Conservation (phyloP, 139 green algal species). For the Ettlia oleoabundans region DNA sequence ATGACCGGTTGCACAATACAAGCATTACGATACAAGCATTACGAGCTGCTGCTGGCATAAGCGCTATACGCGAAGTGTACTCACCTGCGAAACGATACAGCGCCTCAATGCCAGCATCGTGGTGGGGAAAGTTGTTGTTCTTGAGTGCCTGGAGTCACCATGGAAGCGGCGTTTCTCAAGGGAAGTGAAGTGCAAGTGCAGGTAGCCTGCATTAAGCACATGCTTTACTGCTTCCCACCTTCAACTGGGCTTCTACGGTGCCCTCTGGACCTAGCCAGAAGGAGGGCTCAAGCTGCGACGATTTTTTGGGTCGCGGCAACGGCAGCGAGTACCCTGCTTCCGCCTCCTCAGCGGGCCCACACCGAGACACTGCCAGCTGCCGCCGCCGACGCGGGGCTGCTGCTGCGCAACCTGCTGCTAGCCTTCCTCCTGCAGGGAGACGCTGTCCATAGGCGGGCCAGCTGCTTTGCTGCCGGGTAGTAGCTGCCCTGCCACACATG, state of each 20-base stretch:
- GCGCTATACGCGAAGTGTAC: neutral
- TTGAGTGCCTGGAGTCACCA: slow-evolving; percentile 34
- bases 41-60: neutral
- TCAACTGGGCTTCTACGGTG: slow-evolving; percentile 19
- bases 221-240: neutral
- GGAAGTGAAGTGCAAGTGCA: neutral
- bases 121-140: slow-evolving; percentile 42
- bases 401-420: too few relatives aligned
- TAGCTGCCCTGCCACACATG: too few relatives aligned
- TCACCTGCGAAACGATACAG: neutral
- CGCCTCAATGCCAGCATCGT: slow-evolving; percentile 45
- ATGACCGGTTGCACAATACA: too few relatives aligned
- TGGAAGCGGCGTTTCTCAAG: neutral
- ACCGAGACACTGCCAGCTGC: neutral
- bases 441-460: too few relatives aligned
- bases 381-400: too few relatives aligned
- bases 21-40: too few relatives aligned
- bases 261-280: slow-evolving; percentile 21
- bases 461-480: too few relatives aligned
- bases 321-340: neutral
- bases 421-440: too few relatives aligned
- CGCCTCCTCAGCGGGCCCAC: neutral
- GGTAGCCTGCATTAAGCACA: neutral
- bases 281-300: slow-evolving; percentile 12
- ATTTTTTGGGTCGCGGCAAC: slow-evolving; percentile 3